Percentiles rank a stretch among this genome's conserved stretches.
phyloP scores from a whole-genome alignment of 1,284 basidiomycete species.

The Malassezia arunalokei region DNA sequence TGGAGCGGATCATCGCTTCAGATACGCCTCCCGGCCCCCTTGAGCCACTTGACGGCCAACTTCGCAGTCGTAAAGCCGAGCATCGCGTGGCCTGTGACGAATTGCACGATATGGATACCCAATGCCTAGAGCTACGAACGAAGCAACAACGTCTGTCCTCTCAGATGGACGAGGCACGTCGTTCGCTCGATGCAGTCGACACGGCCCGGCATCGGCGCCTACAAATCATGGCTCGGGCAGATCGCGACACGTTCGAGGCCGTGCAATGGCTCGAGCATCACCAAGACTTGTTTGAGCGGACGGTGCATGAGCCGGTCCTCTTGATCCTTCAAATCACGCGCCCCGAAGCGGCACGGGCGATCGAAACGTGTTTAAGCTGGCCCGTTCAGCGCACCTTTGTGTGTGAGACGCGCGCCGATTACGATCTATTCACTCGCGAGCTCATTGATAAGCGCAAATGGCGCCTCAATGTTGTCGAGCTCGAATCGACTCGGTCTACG shows the following conservation, averaged over 20 bases:
- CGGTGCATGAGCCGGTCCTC: constrained; percentile 74
- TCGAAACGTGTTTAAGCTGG: constrained; percentile 62
- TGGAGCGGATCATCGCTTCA: constrained; percentile 11
- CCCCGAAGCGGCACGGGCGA: constrained; percentile 54
- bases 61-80: constrained; percentile 11
- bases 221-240: constrained; percentile 47
- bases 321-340: constrained; percentile 60
- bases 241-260: constrained; percentile 56
- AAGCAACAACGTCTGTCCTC: constrained; percentile 4
- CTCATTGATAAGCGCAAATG: constrained; percentile 53
- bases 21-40: constrained; percentile 17
- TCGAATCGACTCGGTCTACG: constrained; percentile 20
- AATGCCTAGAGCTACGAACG: not conserved
- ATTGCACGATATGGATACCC: constrained; percentile 14
- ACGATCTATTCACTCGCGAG: constrained; percentile 52
- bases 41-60: constrained; percentile 11
- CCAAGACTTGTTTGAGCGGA: constrained; percentile 58
- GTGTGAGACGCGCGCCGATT: constrained; percentile 71
- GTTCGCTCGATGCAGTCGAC: constrained; percentile 24
- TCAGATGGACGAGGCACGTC: constrained; percentile 18
- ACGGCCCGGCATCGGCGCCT: constrained; percentile 30
- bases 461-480: constrained; percentile 43
- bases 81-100: constrained; percentile 17
- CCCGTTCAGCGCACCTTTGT: constrained; percentile 64
- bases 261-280: constrained; percentile 68